phyloP scores from a whole-genome alignment of 106 monocot genomes.

The Chionographis japonica region DNA sequence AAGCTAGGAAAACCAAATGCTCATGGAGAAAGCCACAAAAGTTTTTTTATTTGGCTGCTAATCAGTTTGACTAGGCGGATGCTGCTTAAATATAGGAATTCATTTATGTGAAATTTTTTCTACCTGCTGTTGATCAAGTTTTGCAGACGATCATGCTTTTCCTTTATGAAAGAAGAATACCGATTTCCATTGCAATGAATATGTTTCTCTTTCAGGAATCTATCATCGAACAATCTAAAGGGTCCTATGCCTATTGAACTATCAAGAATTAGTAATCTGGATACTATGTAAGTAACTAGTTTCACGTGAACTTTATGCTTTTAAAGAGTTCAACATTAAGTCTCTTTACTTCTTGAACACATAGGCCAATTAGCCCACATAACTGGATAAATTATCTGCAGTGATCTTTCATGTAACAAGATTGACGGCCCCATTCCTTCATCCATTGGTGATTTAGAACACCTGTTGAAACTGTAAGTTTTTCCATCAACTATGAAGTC shows the following conservation, averaged over 20 bases:
- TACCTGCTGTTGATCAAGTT: no score
- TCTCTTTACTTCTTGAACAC: no score
- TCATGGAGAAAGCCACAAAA: no score
- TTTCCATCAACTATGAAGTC: neutral
- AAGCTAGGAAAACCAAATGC: no score
- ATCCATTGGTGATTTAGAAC: slow-evolving; percentile 82
- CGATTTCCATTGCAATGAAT: no score
- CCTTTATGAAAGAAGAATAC: neutral
- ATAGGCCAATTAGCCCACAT: no score
- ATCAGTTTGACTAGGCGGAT: no score
- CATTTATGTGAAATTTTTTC: no score
- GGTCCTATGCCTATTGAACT: slow-evolving; percentile 84
- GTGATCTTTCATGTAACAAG: slow-evolving; percentile 79
- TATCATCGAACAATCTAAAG: slow-evolving; percentile 74
- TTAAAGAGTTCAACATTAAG: no score
- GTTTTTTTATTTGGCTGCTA: no score
- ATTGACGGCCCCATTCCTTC: slow-evolving; percentile 77
- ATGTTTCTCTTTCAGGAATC: slow-evolving; percentile 44
- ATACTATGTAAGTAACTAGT: slow-evolving; percentile 71
- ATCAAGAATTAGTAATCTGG: slow-evolving; percentile 78
- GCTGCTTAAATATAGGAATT: no score
- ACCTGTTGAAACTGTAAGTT: slow-evolving; percentile 89
- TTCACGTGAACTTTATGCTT: neutral
- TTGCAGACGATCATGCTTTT: neutral
- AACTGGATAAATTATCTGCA: slow-evolving; percentile 10